These are phyloP conservation scores for Dunaliella sp. DNA, from an alignment of 139 green algal species.

Conservation along the genomic window DNA sequence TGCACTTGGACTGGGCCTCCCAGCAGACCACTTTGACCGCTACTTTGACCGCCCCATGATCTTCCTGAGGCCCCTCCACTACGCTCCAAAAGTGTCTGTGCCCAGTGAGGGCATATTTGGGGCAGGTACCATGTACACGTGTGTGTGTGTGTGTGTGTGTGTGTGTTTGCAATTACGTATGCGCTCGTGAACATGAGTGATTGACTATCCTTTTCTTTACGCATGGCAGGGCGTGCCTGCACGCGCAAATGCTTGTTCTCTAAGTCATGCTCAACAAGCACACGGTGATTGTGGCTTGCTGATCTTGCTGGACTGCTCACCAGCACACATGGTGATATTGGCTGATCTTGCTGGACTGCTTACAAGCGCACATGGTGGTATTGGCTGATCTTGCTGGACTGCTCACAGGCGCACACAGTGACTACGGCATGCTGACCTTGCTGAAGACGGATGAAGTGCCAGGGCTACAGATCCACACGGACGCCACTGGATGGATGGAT, in stretches of 20 bases:
- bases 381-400: too few relatives aligned
- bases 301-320: too few relatives aligned
- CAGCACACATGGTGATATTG: too few relatives aligned
- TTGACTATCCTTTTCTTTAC: too few relatives aligned
- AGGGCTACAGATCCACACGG: constrained; percentile 73
- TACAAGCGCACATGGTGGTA: too few relatives aligned
- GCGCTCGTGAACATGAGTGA: too few relatives aligned
- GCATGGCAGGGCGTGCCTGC: too few relatives aligned
- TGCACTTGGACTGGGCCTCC: constrained; percentile 69
- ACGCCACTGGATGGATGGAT: constrained; percentile 59
- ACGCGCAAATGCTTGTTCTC: too few relatives aligned
- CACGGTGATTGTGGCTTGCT: too few relatives aligned
- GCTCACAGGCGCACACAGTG: constrained; percentile 84
- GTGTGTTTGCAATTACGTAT: too few relatives aligned
- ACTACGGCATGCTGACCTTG: constrained; percentile 95
- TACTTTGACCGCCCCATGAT: constrained; percentile 75
- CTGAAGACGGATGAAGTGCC: constrained; percentile 75
- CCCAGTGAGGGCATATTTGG: neutral
- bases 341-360: too few relatives aligned
- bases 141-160: neutral
- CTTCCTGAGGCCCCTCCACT: constrained; percentile 85
- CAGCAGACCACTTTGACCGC: constrained; percentile 61
- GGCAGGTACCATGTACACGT: neutral
- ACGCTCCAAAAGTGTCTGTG: constrained; percentile 49
- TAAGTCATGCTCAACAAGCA: too few relatives aligned